Base-by-base conservation (phyloP, 345 rosid genomes). In the Heritiera fomes region DNA sequence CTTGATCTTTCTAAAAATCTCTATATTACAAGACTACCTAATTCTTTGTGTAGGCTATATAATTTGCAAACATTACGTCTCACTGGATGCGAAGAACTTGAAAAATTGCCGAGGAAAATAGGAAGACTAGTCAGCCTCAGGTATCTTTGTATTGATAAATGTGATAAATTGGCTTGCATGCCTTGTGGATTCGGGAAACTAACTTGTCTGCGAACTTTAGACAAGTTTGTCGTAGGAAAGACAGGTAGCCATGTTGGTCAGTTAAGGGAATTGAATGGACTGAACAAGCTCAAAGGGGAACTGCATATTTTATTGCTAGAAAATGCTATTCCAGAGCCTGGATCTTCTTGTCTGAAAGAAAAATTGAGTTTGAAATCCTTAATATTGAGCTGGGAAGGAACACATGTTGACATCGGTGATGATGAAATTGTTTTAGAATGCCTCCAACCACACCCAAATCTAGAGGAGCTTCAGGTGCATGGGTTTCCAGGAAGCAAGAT, bases 51-150 rank as follows among this genome's bases (percentile, higher is more conserved):
- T 6, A 55, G 59, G 59, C 18, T 55, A 15, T 7, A 4, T 2
- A 15, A 55, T 15, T 17, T 17, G 59, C 59, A 55, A 55, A 55
- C 59, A 55, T 17, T 55, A 15, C 3, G 2, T 17, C 59, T 55
- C 1, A 0, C 0, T 15, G 2, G 1, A 0, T 55, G 59, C 59
- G 1, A 0, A 0, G 3, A 53, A 0, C 2, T 55, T 5, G 12
- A 38, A 52, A 47, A 47, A 9, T 47, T 10, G 50, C 50, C 50
- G 10, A 47, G 50, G 50, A 2, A 47, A 47, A 12, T 17, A 50
- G 4, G 55, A 12, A 50, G 55, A 3, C 13, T 50, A 50, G 55
- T 12, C 3, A 50, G 17, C 71, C 71, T 66, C 13, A 18, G 9
- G 1, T 11, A 40, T 66, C 50, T 66, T 7, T 5, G 1, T 17